Evolutionary conservation across 75 land plant genomes (phyloP).

Genomic region (Pinus tabuliformis): DNA sequence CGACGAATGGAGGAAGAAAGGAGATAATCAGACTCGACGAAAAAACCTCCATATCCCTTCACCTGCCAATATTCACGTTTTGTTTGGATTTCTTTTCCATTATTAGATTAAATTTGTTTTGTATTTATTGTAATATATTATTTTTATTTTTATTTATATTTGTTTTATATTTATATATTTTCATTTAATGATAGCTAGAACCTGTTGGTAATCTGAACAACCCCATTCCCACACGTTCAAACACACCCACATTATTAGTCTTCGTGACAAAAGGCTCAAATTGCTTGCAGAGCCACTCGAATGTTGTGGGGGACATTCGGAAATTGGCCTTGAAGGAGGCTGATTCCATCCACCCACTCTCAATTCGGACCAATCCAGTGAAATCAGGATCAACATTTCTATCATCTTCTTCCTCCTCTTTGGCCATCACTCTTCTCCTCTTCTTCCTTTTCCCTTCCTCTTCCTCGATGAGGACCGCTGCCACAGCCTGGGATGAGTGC

Average conservation of each 20-base stretch:
- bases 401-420: neutral
- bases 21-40: too few species aligned
- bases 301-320: constrained; percentile 54
- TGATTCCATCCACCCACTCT: constrained; percentile 3
- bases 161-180: too few species aligned
- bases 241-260: constrained; percentile 4
- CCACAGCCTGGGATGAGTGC: constrained; percentile 4
- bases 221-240: constrained; percentile 48
- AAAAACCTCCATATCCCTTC: too few species aligned
- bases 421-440: constrained; percentile 5
- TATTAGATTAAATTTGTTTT: too few species aligned
- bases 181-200: constrained; percentile 25
- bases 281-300: constrained; percentile 62
- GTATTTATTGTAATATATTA: too few species aligned
- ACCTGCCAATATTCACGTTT: too few species aligned
- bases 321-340: constrained; percentile 34
- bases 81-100: too few species aligned
- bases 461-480: neutral
- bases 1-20: too few species aligned
- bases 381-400: neutral
- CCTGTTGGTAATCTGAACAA: constrained; percentile 61
- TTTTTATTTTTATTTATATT: too few species aligned
- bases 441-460: constrained; percentile 9
- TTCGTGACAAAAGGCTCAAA: constrained; percentile 50
- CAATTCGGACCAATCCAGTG: neutral